Evolutionary conservation across 306 rosid genomes (phyloP).

Genomic region (Amphicarpaea edgeworthii): DNA sequence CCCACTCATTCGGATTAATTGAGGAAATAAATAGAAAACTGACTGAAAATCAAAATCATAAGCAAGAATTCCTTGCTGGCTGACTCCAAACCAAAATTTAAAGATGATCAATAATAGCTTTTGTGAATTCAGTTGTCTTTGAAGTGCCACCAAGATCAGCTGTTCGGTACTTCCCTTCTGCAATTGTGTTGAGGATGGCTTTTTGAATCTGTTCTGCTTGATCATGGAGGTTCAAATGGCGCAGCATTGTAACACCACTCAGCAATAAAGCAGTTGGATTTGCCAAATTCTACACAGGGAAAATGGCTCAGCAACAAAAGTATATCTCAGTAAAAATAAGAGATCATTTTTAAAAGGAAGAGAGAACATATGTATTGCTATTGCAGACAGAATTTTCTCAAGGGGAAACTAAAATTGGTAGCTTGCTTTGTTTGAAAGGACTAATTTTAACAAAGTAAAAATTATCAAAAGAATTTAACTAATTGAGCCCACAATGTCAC

Average conservation of each 20-base stretch:
- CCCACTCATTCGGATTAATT: conserved; percentile 48
- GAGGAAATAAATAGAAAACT: conserved; percentile 41
- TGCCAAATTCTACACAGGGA: conserved; percentile 77
- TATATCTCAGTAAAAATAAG: not conserved
- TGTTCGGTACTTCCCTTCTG: conserved; percentile 92
- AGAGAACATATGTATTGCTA: not conserved
- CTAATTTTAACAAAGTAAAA: not conserved
- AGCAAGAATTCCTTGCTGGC: conserved; percentile 48
- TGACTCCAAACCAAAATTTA: conserved; percentile 53
- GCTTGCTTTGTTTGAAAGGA: not conserved
- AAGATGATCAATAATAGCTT: conserved; percentile 85
- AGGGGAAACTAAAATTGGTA: not conserved
- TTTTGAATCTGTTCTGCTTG: conserved; percentile 82
- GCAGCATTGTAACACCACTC: conserved; percentile 88
- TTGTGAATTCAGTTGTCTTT: conserved; percentile 76
- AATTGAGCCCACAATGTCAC: conserved; percentile 1
- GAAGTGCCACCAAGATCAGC: conserved; percentile 96
- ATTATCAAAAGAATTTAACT: not conserved
- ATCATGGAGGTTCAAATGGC: conserved; percentile 81
- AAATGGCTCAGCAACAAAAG: conserved; percentile 36
- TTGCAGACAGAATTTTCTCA: not conserved
- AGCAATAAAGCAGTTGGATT: conserved; percentile 95
- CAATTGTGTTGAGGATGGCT: conserved; percentile 83
- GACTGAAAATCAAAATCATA: conserved; percentile 45
- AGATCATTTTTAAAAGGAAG: not conserved